phyloP scores from a whole-genome alignment of 2,329 filamentous ascomycete species.

The Drechslera avenae region DNA sequence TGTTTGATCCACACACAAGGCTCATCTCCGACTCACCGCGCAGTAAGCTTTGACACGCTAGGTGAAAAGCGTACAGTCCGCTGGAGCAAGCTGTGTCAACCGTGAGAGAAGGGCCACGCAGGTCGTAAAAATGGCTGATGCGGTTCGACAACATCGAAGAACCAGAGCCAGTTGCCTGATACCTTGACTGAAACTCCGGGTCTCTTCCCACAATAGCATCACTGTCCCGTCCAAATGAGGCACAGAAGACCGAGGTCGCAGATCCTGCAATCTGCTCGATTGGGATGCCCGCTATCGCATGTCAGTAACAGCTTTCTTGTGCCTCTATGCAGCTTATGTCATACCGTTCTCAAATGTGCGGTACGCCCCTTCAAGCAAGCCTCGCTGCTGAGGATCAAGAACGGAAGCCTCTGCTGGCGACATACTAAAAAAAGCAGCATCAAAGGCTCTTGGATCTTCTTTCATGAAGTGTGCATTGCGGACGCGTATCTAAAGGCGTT shows the following conservation, averaged over 20 bases:
- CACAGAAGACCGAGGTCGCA: not conserved
- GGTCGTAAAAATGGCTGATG: constrained; percentile 29
- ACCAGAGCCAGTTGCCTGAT: constrained; percentile 5
- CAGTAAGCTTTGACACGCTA: constrained; percentile 18
- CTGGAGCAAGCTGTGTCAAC: constrained; percentile 36
- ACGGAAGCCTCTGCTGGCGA: not conserved
- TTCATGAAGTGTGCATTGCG: not conserved
- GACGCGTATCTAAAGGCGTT: not conserved
- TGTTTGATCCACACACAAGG: constrained; percentile 14
- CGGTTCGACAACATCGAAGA: constrained; percentile 20
- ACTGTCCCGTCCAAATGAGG: not conserved
- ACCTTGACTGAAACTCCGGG: not conserved
- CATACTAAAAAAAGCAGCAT: not conserved
- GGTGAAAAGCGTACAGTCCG: constrained; percentile 23
- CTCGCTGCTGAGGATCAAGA: not conserved
- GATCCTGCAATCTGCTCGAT: not conserved
- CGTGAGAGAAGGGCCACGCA: constrained; percentile 26
- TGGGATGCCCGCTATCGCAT: not conserved
- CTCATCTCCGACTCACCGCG: constrained; percentile 9
- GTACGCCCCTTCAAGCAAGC: not conserved
- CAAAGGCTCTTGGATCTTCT: not conserved
- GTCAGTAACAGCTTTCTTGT: too few relatives aligned
- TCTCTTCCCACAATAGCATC: not conserved
- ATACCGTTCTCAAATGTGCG: constrained; percentile 1
- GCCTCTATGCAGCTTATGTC: not conserved